Base-by-base conservation (phyloP, 2,329 filamentous ascomycete genomes). In the Verticillium tricorpus region DNA sequence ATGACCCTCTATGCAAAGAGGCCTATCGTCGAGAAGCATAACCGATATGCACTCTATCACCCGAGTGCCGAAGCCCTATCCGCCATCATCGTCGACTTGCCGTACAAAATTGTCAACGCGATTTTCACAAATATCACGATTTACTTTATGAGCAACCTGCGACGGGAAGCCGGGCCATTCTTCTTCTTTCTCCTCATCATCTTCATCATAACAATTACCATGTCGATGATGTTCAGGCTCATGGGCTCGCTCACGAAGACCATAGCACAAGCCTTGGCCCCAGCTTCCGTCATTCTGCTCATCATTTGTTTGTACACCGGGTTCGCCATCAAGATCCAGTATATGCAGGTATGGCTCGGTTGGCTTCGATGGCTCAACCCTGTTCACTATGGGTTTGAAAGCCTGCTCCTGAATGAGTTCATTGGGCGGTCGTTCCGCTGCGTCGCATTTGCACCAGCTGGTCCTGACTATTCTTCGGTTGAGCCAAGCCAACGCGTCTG, bases 171-270 rank as follows among this genome's bases (percentile, higher is more conserved):
- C 0, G 71, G 68, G 1, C 66, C 66, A 64, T 90, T 89, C 74
- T 89, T 84, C 69, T 88, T 88, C 66, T 88, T 85, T 72, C 78
- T 87, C 72, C 76, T 90, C 15, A 85, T 89, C 67, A 82, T 88
- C 58, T 87, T 70, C 50, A 65, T 67, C n/a, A 85, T 77, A 2
- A 88, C 86, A 0, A 79, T 90, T 37, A 83, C 81, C 62, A 79
- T 89, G 62, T 88, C 86, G 0, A 79, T 86, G 5, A 73, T 90
- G 32, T 90, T 89, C 71, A 82, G 88, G 3, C 86, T 88, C 77
- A 85, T 90, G 63, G 88, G 87, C 1, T 80, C 86, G 1, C 75
- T 89, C 34, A 88, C 84, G 4, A 85, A 82, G 2, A 82, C 83
- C 1, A 55, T 61, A 4, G 17, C 63, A 14, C 55, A 60, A 5